These are phyloP conservation scores for Fusarium concolor DNA, from an alignment of 2,329 filamentous ascomycete species.

Conservation along the genomic window DNA sequence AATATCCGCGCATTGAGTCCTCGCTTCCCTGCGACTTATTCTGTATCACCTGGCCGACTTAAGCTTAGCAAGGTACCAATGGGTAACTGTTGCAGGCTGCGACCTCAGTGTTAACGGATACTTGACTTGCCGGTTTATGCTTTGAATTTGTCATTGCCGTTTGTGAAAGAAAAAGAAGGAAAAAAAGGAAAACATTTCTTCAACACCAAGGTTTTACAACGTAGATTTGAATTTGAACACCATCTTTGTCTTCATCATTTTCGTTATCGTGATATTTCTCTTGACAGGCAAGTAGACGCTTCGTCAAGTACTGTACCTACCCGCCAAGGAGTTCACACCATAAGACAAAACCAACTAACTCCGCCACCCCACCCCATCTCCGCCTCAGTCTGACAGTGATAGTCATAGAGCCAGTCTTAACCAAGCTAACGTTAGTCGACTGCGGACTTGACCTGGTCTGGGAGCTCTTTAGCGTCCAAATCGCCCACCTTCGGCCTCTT, in stretches of 20 bases:
- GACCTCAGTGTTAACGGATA: constrained; percentile 19
- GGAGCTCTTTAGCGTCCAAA: constrained; percentile 23
- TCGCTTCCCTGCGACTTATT: constrained; percentile 32
- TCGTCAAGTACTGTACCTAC: not conserved
- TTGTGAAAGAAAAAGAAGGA: not conserved
- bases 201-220: constrained; percentile 5
- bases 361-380: constrained; percentile 39
- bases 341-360: constrained; percentile 28
- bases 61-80: constrained; percentile 18
- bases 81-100: constrained; percentile 14
- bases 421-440: constrained; percentile 15
- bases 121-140: constrained; percentile 24
- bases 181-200: not conserved
- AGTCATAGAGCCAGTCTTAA: constrained; percentile 28
- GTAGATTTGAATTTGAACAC: constrained; percentile 1
- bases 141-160: constrained; percentile 9
- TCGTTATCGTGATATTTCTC: not conserved
- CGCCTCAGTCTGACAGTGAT: constrained; percentile 28
- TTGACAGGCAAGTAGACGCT: not conserved
- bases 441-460: constrained; percentile 21
- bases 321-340: constrained; percentile 35
- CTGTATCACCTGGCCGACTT: constrained; percentile 31
- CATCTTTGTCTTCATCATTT: constrained; percentile 4
- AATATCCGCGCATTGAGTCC: constrained; percentile 29
- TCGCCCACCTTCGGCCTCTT: constrained; percentile 7